Evolutionary conservation across 192 early-diverging fungal species (phyloP), one percentile per base, ranked within the genome.

Genomic region (Phycomyces blakesleeanus): DNA sequence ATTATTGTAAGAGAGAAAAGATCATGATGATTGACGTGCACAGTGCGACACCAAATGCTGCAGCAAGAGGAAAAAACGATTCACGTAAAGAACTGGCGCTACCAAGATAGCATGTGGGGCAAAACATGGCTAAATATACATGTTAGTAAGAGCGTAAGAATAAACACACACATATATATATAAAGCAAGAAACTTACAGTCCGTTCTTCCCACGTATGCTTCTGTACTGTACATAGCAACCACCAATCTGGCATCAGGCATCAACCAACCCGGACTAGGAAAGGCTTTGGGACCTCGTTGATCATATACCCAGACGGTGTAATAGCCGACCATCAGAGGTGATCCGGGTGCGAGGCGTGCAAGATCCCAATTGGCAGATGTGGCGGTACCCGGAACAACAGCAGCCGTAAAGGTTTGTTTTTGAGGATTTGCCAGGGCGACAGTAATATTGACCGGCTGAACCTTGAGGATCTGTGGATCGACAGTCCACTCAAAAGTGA

Each of bases 281-380:
- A 66, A 57, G 16, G 71, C 71, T 40, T 66, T 67, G 7, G 71
- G 71, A 18, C 71, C 71, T 47, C 71, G 26, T 39, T 73, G 71
- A 63, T 73, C 71, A 39, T 73, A 73, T 3, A 73, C 60, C 27
- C 44, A 59, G 0, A 73, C 65, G 1, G 71, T 73, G 50, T 63
- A 73, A 21, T 57, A 73, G 3, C 71, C 71, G 6, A 73, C 71
- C 71, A 73, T 73, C 24, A 73, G 40, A 14, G 71, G 71, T n/a
- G 42, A 51, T 8, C 49, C 52, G 12, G 66, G 59, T 18, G 38
- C 29, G 1, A 61, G 22, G 12, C 49, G 53, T 3, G 65, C 66
- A 5, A 73, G 44, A 20, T 73, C 61, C 71, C 71, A 73, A 42
- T 62, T 27, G 16, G 71, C 71, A 5, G 59, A 62, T 3, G 71